These are phyloP conservation scores for Colletotrichum sp. DNA, from an alignment of 2,329 filamentous ascomycete species.

Conservation along the genomic window DNA sequence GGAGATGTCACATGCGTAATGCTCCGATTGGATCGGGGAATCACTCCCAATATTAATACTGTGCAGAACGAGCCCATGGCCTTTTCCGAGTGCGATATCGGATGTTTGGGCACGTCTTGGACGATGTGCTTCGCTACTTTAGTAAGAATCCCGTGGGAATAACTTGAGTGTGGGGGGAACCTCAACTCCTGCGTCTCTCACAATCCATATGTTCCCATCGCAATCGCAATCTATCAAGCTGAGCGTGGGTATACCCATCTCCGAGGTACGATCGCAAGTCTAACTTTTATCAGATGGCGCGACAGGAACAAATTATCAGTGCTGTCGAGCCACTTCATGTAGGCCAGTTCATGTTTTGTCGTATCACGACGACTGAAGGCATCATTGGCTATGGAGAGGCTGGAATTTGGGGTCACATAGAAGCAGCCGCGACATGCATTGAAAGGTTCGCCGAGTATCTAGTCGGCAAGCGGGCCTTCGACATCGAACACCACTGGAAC, in stretches of 20 bases:
- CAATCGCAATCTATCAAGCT: not conserved
- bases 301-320: not conserved
- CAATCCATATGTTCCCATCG: not conserved
- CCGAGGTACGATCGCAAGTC: not conserved
- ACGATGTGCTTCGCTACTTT: not conserved
- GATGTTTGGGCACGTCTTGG: not conserved
- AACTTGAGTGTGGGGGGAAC: not conserved
- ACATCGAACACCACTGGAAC: conserved; percentile 21
- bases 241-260: not conserved
- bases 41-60: not conserved
- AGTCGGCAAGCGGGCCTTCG: not conserved
- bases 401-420: not conserved
- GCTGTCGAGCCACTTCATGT: not conserved
- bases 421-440: not conserved
- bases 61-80: not conserved
- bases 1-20: not conserved
- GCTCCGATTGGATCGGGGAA: not conserved
- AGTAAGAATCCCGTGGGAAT: not conserved
- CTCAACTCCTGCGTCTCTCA: not conserved
- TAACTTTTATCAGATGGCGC: not conserved
- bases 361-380: not conserved
- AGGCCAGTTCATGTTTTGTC: not conserved
- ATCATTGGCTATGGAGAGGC: not conserved
- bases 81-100: not conserved
- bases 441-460: not conserved